Conservation (phyloP, 2,329 filamentous ascomycete genomes). For the Colletotrichum magnum region DNA sequence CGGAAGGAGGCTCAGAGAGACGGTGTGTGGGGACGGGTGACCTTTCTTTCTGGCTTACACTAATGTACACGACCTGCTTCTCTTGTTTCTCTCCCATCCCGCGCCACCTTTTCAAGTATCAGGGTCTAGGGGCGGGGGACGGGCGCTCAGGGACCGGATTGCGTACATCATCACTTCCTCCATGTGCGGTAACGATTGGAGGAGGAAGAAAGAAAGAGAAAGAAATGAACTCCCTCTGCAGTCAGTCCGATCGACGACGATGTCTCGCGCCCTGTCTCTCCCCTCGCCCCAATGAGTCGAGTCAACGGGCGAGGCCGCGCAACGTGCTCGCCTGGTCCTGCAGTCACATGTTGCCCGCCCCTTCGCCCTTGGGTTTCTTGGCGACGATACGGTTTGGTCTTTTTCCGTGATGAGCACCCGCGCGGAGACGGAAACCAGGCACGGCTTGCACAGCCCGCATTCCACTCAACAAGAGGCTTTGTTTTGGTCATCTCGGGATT, state of each 20-base stretch:
- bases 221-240: background rate
- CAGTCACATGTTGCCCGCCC: slow-evolving; percentile 22
- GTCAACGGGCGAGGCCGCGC: slow-evolving; percentile 25
- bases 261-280: slow-evolving; percentile 10
- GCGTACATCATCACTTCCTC: slow-evolving; percentile 1
- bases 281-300: slow-evolving; percentile 11
- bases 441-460: slow-evolving; percentile 9
- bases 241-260: background rate
- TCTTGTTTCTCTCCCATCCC: background rate
- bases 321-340: slow-evolving; percentile 18
- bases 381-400: background rate
- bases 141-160: slow-evolving; percentile 3
- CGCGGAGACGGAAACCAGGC: background rate
- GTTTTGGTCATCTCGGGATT: slow-evolving; percentile 20
- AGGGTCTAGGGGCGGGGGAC: no score
- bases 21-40: background rate
- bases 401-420: background rate
- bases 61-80: background rate
- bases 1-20: background rate
- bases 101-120: no score
- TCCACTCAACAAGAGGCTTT: slow-evolving; percentile 2
- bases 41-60: background rate
- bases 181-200: no score
- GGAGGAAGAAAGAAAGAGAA: no score
- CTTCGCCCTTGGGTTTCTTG: background rate